Conservation (phyloP, 176 grass and related monocot species). For the Phragmites australis region DNA sequence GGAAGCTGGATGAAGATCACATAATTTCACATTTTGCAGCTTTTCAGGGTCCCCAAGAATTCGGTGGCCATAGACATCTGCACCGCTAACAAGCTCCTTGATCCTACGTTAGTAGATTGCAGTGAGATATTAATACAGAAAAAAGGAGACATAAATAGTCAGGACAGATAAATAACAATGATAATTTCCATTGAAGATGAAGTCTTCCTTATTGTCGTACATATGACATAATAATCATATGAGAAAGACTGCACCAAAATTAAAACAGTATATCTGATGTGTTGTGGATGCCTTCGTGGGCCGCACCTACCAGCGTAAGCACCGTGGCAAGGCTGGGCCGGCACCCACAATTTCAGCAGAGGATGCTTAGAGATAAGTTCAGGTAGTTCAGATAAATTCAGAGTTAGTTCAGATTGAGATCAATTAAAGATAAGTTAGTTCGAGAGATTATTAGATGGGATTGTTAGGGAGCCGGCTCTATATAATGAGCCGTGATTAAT, state of each 20-base stretch:
- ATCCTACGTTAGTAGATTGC: conserved; percentile 53
- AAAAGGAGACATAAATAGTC: neutral
- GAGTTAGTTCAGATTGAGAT: no score
- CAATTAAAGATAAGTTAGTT: no score
- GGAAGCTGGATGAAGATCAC: conserved; percentile 69
- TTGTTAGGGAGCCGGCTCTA: no score
- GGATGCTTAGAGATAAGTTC: no score
- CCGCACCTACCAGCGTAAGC: no score
- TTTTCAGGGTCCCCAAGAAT: conserved; percentile 52
- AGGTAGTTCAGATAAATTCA: no score
- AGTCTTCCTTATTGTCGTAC: neutral
- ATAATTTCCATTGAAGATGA: conserved; percentile 7
- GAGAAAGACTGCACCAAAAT: conserved; percentile 16
- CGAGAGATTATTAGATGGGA: no score
- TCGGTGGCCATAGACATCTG: conserved; percentile 17
- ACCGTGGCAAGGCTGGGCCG: no score
- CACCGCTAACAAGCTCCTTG: conserved; percentile 47
- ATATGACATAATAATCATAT: conserved; percentile 16
- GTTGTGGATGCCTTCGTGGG: no score
- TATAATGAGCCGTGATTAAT: no score
- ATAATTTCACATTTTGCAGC: conserved; percentile 50
- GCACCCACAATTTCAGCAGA: no score
- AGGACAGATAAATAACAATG: neutral
- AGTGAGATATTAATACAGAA: conserved; percentile 14
- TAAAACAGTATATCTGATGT: conserved; percentile 3